Evolutionary conservation across 192 early-diverging fungal genomes (phyloP), one percentile per base, ranked within the genome.

Genomic region (Dissophora ornata): DNA sequence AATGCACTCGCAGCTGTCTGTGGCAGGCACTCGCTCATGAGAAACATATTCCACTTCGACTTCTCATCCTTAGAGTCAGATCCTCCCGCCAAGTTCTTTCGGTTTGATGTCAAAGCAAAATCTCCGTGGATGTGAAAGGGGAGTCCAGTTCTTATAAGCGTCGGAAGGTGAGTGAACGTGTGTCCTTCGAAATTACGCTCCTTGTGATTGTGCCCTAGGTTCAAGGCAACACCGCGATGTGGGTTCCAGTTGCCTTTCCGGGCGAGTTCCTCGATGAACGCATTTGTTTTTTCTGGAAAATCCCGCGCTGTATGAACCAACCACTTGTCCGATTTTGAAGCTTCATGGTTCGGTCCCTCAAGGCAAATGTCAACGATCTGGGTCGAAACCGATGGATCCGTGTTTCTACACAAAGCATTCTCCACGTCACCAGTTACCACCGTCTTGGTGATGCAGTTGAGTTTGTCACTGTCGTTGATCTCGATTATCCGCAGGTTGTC

Each of bases 111-210:
- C 30, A 81, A 15, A 1, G 57, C 81, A 58, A 81, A 83, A 1
- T 13, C 57, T 2, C 80, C 81, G 50, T 83, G 81, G 26, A 81
- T 30, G 25, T 82, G 71, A 10, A 83, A 80, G 4, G 48, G 51
- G 16, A 82, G 12, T 9, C 32, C 42, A 2, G 80, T 79, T 5
- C 2, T 3, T 16, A 83, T 70, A 9, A 79, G 40, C 0, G 81
- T 62, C 4, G 81, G 70, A 1, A 83, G 49, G 33, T 62, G 82
- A 2, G 67, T 60, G 24, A 79, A 81, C 0, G 82, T 13, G 11
- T 48, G 42, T 45, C 48, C 13, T 38, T 38, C 36, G 36, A 38
- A 38, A 13, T 38, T 38, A 38, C 6, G 13, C n/a, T n/a, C n/a
- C n/a, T n/a, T 22, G 32, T 28, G 2, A 12, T n/a, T 24, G 44